Conservation (phyloP, 108 stramenopile species). For the Pseudonitzschia multiseries region DNA sequence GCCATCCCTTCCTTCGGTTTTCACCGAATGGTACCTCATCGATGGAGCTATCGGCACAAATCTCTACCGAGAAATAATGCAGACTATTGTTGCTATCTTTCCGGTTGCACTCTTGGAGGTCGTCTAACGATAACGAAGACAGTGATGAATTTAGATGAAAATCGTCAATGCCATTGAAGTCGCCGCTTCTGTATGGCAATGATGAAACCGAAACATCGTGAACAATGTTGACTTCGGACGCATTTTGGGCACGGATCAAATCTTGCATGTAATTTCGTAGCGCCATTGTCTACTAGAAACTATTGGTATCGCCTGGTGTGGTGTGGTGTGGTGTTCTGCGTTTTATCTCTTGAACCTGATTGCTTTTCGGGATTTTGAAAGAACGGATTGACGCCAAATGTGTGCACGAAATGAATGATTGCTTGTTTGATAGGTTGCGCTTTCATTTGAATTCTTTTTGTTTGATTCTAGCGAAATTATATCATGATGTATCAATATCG, state of each 20-base stretch:
- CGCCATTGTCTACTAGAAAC: not conserved
- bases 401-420: not conserved
- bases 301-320: no score
- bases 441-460: not conserved
- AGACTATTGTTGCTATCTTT: not conserved
- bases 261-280: conserved; percentile 10
- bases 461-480: not conserved
- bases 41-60: not conserved
- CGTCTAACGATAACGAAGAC: not conserved
- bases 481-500: no score
- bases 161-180: not conserved
- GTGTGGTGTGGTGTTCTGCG: no score
- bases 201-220: not conserved
- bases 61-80: not conserved
- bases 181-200: not conserved
- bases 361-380: no score
- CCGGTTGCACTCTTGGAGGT: not conserved
- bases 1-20: not conserved
- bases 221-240: not conserved
- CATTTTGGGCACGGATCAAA: conserved; percentile 5
- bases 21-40: not conserved
- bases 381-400: no score
- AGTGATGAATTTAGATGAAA: not conserved
- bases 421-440: not conserved
- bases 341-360: no score